Percentiles rank a stretch among this genome's conserved stretches.
Evolutionary conservation across 2,329 filamentous ascomycete genomes (phyloP).

Genomic region (Aureobasidium sp.): DNA sequence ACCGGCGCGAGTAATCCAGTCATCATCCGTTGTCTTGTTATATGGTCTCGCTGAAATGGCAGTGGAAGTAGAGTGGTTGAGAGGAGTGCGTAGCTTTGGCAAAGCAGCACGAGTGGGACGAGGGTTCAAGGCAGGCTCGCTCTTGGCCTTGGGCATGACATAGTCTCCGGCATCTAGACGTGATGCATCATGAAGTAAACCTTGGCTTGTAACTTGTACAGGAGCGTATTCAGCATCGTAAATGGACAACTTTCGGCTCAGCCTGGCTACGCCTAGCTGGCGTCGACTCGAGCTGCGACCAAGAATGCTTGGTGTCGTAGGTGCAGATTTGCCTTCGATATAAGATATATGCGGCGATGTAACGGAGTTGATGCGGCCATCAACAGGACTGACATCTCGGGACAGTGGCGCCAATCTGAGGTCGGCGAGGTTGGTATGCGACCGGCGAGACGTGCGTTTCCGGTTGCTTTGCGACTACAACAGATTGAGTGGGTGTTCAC

Average conservation of each 20-base stretch:
- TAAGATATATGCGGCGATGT: constrained; percentile 35
- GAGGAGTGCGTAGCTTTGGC: not conserved
- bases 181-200: not conserved
- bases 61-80: not conserved
- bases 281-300: constrained; percentile 36
- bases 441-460: constrained; percentile 38
- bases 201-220: constrained; percentile 6
- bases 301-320: constrained; percentile 43
- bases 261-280: constrained; percentile 26
- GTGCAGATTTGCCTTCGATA: constrained; percentile 43
- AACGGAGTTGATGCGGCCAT: not conserved
- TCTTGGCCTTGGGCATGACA: constrained; percentile 41
- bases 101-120: not conserved
- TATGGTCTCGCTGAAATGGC: not conserved
- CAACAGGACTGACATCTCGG: constrained; percentile 32
- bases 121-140: constrained; percentile 35
- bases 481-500: too few species aligned
- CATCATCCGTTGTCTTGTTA: constrained; percentile 34
- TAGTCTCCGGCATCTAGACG: not conserved
- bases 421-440: constrained; percentile 52
- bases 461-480: constrained; percentile 5
- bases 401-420: constrained; percentile 54
- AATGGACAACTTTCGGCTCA: constrained; percentile 27
- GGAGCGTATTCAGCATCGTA: constrained; percentile 25
- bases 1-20: constrained; percentile 55